A percentile compares a stretch with the other conserved stretches of the same genome.
These are phyloP conservation scores for Tinospora cordifolia DNA, from an alignment of 164 flowering plant genomes.

Conservation along the genomic window DNA sequence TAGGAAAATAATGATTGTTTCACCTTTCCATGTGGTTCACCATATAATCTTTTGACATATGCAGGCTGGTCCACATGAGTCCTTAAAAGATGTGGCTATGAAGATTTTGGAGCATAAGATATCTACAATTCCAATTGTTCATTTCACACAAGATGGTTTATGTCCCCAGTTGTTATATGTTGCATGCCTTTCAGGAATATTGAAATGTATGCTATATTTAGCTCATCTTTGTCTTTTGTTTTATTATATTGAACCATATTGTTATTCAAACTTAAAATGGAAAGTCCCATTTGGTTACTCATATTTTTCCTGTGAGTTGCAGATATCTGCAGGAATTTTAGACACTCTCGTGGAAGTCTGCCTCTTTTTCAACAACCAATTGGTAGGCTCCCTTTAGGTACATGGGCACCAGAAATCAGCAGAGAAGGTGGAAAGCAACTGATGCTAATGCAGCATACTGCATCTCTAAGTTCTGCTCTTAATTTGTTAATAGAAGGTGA, in stretches of 20 bases:
- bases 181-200: conserved; percentile 75
- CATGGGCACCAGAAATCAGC: conserved; percentile 26
- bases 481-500: conserved; percentile 25
- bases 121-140: conserved; percentile 64
- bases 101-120: conserved; percentile 63
- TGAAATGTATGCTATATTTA: conserved; percentile 36
- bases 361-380: conserved; percentile 31
- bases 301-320: conserved; percentile 9
- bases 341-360: conserved; percentile 20
- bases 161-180: conserved; percentile 73
- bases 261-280: not conserved
- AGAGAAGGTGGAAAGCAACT: conserved; percentile 14
- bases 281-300: not conserved
- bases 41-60: conserved; percentile 2
- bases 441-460: conserved; percentile 17
- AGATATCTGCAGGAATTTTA: conserved; percentile 36
- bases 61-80: conserved; percentile 79
- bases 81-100: conserved; percentile 59
- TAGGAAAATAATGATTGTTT: too few species aligned
- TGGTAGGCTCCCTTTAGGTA: conserved; percentile 31
- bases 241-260: not conserved
- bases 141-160: conserved; percentile 42
- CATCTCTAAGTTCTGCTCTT: conserved; percentile 27
- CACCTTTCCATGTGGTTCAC: not conserved
- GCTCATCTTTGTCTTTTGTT: not conserved